phyloP scores from a whole-genome alignment of 306 rosid genomes.

The Vigna trinervia region DNA sequence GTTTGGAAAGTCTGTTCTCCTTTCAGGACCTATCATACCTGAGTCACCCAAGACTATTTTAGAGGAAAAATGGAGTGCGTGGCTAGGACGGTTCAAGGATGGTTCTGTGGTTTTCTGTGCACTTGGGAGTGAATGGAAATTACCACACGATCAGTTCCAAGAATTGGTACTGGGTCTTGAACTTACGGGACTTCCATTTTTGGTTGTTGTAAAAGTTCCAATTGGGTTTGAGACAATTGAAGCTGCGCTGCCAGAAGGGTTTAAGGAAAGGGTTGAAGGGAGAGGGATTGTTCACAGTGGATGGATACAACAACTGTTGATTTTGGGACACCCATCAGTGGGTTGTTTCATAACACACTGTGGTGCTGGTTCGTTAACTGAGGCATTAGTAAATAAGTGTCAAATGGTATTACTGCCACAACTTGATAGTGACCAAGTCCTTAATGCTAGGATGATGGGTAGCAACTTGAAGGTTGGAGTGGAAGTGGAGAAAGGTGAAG shows the following conservation, averaged over 20 bases:
- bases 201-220: neutral
- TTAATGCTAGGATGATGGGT: slow-evolving; percentile 55
- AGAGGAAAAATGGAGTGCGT: slow-evolving; percentile 34
- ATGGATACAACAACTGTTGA: slow-evolving; percentile 71
- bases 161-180: slow-evolving; percentile 50
- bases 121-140: slow-evolving; percentile 41
- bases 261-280: slow-evolving; percentile 42
- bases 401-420: slow-evolving; percentile 61
- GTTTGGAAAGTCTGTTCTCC: slow-evolving; percentile 36
- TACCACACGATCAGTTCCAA: slow-evolving; percentile 28
- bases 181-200: neutral
- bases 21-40: slow-evolving; percentile 50
- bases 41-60: slow-evolving; percentile 25
- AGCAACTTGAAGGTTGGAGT: slow-evolving; percentile 44
- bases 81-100: slow-evolving; percentile 40
- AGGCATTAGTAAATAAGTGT: slow-evolving; percentile 56
- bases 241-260: slow-evolving; percentile 49
- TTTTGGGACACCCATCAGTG: slow-evolving; percentile 60
- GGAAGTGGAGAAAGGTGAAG: slow-evolving; percentile 69
- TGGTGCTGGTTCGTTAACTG: slow-evolving; percentile 64
- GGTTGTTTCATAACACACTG: slow-evolving; percentile 84
- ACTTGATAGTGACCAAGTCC: slow-evolving; percentile 42
- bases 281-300: slow-evolving; percentile 51
- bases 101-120: slow-evolving; percentile 43
- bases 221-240: neutral